A percentile compares a stretch with the other conserved stretches of the same genome.
Evolutionary conservation across 2,329 filamentous ascomycete species (phyloP).

Genomic region (Pseudogymnoascus sp.): DNA sequence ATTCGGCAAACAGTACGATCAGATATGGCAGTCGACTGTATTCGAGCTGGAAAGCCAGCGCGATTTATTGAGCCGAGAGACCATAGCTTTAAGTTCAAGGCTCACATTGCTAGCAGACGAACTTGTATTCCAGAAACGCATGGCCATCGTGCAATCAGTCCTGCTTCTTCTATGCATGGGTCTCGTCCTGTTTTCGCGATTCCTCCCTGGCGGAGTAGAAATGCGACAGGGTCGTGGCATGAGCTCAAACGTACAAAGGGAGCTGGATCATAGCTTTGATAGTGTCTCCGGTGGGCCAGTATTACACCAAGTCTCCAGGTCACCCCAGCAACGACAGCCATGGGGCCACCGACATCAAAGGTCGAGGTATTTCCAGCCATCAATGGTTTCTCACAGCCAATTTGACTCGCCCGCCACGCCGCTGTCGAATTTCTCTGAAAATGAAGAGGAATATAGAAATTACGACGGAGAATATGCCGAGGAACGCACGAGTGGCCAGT

Average conservation of each 20-base stretch:
- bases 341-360: slow-evolving; percentile 2
- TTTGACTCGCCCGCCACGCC: slow-evolving; percentile 19
- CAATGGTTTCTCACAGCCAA: slow-evolving; percentile 14
- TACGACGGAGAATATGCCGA: neutral
- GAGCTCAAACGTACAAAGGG: neutral
- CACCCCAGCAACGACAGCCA: neutral
- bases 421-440: slow-evolving; percentile 17
- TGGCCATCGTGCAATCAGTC: slow-evolving; percentile 85
- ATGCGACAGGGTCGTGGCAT: neutral
- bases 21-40: slow-evolving; percentile 92
- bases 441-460: neutral
- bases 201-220: slow-evolving; percentile 30
- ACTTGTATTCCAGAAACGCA: slow-evolving; percentile 75
- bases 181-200: slow-evolving; percentile 71
- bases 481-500: neutral
- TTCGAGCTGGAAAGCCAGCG: slow-evolving; percentile 84
- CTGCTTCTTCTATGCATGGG: slow-evolving; percentile 79
- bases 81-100: slow-evolving; percentile 69
- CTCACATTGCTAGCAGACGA: slow-evolving; percentile 91
- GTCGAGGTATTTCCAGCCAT: slow-evolving; percentile 1
- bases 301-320: neutral
- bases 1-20: slow-evolving; percentile 81
- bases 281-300: neutral
- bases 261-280: neutral
- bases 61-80: slow-evolving; percentile 73